These are phyloP conservation scores for Venturia oleaginea DNA, from an alignment of 2,329 filamentous ascomycete genomes.

Conservation along the genomic window DNA sequence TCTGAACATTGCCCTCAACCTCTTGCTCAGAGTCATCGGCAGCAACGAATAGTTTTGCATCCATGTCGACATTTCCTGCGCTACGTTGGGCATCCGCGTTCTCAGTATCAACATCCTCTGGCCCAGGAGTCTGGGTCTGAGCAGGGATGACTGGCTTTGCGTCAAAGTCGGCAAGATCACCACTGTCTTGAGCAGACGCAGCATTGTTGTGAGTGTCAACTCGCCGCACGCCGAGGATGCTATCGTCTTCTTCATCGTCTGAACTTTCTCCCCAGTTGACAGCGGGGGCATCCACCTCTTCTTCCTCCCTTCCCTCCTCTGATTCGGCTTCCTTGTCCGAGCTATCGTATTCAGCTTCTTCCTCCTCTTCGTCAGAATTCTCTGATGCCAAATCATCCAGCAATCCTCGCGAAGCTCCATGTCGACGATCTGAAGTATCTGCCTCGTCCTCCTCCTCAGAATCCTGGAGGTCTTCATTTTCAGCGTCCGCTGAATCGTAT, in stretches of 20 bases:
- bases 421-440: background rate
- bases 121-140: background rate
- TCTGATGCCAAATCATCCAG: background rate
- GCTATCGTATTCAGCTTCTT: background rate
- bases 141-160: background rate
- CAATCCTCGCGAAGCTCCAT: background rate
- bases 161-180: background rate
- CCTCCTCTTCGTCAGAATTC: background rate
- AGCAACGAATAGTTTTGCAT: background rate
- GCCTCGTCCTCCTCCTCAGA: background rate
- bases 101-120: background rate
- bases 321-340: background rate
- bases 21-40: background rate
- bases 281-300: background rate
- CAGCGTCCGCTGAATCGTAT: background rate
- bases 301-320: background rate
- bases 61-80: background rate
- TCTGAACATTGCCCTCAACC: background rate
- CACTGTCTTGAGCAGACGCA: background rate
- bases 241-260: background rate
- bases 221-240: background rate
- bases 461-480: background rate
- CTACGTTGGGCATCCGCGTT: background rate
- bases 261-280: slow-evolving; percentile 1
- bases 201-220: background rate